Conservation (phyloP, 2,329 filamentous ascomycete genomes). For the Mycogone perniciosa region DNA sequence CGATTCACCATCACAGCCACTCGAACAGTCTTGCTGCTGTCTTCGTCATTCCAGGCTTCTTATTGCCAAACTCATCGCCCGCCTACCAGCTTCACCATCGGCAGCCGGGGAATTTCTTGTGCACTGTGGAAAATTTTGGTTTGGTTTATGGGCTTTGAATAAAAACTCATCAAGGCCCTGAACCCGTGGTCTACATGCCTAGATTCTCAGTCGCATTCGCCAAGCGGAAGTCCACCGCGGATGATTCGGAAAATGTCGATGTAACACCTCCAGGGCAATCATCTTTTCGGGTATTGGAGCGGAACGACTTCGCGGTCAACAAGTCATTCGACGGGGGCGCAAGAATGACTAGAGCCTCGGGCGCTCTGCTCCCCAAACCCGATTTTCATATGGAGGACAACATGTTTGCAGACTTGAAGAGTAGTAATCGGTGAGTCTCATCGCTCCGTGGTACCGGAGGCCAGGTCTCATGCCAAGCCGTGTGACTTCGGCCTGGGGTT, state of each 20-base stretch:
- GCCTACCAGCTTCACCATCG: slow-evolving; percentile 7
- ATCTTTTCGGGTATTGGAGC: slow-evolving; percentile 54
- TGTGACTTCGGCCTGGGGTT: background rate
- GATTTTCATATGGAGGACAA: slow-evolving; percentile 45
- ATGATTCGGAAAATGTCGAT: slow-evolving; percentile 47
- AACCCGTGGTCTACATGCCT: slow-evolving; percentile 47
- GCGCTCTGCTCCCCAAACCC: slow-evolving; percentile 30
- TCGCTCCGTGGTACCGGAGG: background rate
- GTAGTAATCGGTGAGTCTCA: slow-evolving; percentile 46
- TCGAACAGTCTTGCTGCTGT: slow-evolving; percentile 1
- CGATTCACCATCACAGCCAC: slow-evolving; percentile 6
- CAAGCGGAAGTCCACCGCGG: slow-evolving; percentile 54
- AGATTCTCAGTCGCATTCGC: slow-evolving; percentile 54
- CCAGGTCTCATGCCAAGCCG: background rate
- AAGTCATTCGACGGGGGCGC: slow-evolving; percentile 48
- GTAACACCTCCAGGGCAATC: slow-evolving; percentile 37
- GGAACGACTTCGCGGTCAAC: slow-evolving; percentile 37
- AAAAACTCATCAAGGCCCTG: slow-evolving; percentile 16
- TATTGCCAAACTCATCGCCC: slow-evolving; percentile 9
- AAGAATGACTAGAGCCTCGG: slow-evolving; percentile 34
- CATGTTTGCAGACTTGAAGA: slow-evolving; percentile 51
- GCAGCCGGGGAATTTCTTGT: slow-evolving; percentile 7
- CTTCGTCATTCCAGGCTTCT: slow-evolving; percentile 9
- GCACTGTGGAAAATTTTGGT: slow-evolving; percentile 1
- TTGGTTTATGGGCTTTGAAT: slow-evolving; percentile 21